A percentile compares a stretch with the other conserved stretches of the same genome.
Evolutionary conservation across 2,329 filamentous ascomycete genomes (phyloP).

Genomic region (Pseudocercospora musae): DNA sequence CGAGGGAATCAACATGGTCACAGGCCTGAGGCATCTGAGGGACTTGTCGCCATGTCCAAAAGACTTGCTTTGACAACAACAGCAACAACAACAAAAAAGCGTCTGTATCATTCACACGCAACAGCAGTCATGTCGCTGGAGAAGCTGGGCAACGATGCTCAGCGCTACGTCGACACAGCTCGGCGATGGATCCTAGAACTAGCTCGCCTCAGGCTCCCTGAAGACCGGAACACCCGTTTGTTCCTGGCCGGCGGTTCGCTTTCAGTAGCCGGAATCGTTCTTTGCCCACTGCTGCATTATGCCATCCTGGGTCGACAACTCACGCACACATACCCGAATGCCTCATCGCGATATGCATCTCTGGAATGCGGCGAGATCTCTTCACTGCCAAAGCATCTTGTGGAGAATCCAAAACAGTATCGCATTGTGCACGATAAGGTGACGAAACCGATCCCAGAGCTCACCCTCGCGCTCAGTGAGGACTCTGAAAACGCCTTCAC

Average conservation of each 20-base stretch:
- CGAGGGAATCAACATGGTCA: not conserved
- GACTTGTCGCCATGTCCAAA: not conserved
- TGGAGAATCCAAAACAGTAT: constrained; percentile 20
- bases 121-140: constrained; percentile 1
- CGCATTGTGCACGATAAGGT: constrained; percentile 22
- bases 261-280: constrained; percentile 18
- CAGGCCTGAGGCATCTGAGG: not conserved
- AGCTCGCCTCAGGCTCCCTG: constrained; percentile 10
- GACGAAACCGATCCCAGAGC: constrained; percentile 15
- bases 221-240: constrained; percentile 20
- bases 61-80: not conserved
- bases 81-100: not conserved
- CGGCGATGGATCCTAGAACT: constrained; percentile 11
- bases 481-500: constrained; percentile 22
- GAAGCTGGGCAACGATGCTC: constrained; percentile 3
- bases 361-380: constrained; percentile 21
- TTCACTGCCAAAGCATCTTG: constrained; percentile 17
- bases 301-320: constrained; percentile 21
- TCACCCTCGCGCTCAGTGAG: constrained; percentile 12
- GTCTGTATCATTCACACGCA: no score
- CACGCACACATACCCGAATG: constrained; percentile 18
- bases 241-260: constrained; percentile 16
- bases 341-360: constrained; percentile 17
- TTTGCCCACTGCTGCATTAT: constrained; percentile 20
- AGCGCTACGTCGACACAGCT: constrained; percentile 10